Evolutionary conservation across 2,329 filamentous ascomycete species (phyloP).

Genomic region (Aspergillus felis): DNA sequence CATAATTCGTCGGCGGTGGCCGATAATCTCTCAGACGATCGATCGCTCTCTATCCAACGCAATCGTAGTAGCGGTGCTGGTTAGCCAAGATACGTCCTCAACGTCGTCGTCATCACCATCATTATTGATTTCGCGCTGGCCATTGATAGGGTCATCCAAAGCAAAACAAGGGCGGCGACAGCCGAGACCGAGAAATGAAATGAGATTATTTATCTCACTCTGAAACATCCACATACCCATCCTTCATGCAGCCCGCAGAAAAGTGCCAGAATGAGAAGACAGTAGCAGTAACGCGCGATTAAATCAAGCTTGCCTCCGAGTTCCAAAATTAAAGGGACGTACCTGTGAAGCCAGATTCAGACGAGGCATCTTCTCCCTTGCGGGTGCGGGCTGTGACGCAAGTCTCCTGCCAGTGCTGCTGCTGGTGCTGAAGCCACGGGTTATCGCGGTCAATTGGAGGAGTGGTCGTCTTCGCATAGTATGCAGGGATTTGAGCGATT

Average conservation of each 20-base stretch:
- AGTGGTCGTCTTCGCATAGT: conserved; percentile 5
- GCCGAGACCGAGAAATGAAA: neutral
- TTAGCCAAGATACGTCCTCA: neutral
- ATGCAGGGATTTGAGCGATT: neutral
- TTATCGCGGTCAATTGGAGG: neutral
- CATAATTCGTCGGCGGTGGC: conserved; percentile 56
- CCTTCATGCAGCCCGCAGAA: neutral
- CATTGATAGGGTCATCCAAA: neutral
- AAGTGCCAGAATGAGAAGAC: neutral
- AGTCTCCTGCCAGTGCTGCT: neutral
- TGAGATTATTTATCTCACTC: neutral
- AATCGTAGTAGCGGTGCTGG: neutral
- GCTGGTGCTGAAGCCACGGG: conserved; percentile 6
- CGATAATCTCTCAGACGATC: conserved; percentile 53
- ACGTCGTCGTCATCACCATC: neutral
- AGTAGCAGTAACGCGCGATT: neutral
- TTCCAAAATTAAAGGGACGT: neutral
- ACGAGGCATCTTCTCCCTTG: conserved; percentile 9
- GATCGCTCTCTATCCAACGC: conserved; percentile 46
- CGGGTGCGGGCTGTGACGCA: neutral
- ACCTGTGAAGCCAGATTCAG: conserved; percentile 13
- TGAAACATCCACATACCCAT: neutral
- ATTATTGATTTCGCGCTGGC: no score
- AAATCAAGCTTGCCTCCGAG: neutral
- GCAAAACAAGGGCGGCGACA: neutral